These are phyloP conservation scores for Colletotrichum lindemuthianum DNA, from an alignment of 2,329 filamentous ascomycete genomes.

Conservation along the genomic window DNA sequence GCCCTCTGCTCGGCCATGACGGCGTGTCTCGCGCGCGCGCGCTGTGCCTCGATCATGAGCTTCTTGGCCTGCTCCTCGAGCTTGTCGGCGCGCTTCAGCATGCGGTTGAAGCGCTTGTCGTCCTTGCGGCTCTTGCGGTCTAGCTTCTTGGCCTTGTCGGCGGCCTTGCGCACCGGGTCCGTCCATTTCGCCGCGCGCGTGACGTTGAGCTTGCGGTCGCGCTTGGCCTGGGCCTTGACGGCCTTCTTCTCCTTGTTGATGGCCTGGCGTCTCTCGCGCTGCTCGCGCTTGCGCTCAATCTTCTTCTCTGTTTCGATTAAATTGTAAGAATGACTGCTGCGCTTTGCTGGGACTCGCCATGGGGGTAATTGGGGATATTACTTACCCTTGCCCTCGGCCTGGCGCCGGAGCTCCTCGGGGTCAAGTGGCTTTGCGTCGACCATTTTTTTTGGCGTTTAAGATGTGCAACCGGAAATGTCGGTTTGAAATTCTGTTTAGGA, in stretches of 20 bases:
- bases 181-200: slow-evolving; percentile 46
- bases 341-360: no score
- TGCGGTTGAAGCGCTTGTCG: slow-evolving; percentile 50
- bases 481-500: no score
- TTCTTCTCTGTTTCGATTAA: slow-evolving; percentile 41
- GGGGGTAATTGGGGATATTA: background rate
- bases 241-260: slow-evolving; percentile 50
- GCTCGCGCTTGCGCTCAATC: slow-evolving; percentile 41
- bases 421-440: slow-evolving; percentile 3
- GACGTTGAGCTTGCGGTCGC: slow-evolving; percentile 48
- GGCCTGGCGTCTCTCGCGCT: slow-evolving; percentile 41
- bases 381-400: slow-evolving; percentile 26
- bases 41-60: slow-evolving; percentile 53
- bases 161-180: slow-evolving; percentile 43
- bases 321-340: background rate
- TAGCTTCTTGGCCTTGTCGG: slow-evolving; percentile 45
- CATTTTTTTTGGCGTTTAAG: slow-evolving; percentile 2
- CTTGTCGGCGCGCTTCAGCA: slow-evolving; percentile 52
- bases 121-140: slow-evolving; percentile 42
- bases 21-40: slow-evolving; percentile 43
- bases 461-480: no score
- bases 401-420: slow-evolving; percentile 36
- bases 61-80: slow-evolving; percentile 52
- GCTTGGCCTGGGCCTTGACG: slow-evolving; percentile 50
- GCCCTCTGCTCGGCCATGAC: slow-evolving; percentile 40